Evolutionary conservation across 1,284 basidiomycete genomes (phyloP), one percentile per base, ranked within the genome.

Genomic region (Cryptococcus hybrid): DNA sequence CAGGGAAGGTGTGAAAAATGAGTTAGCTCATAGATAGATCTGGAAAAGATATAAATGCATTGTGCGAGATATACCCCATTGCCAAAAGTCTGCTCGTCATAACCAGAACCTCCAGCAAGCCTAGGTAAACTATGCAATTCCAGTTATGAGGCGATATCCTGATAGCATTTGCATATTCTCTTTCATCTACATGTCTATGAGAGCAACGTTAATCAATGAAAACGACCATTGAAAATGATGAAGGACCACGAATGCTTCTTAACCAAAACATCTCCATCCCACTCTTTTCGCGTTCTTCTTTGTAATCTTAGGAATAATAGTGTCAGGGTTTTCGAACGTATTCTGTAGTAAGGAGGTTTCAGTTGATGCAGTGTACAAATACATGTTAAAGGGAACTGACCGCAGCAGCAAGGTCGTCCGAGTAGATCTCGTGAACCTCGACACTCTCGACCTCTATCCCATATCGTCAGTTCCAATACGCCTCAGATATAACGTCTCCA

Each of bases 171-270:
- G 30, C 30, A 30, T 30, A 30, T 30, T 30, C 30, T 30, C 30
- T 30, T 30, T 30, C 30, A 30, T 30, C 30, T 30, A 30, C 30
- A 30, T 30, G 30, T 30, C 30, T 30, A 30, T 30, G 30, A 30
- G 4, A 30, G 30, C 30, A 30, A 30, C 30, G 4, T 30, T 30
- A 30, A 44, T 44, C 43, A 44, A 7, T 1, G 7, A n/a, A 44
- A 44, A 6, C 43, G 43, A 6, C 55, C 59, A 15, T 68, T 60
- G 38, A 71, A 60, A 30, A 71, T 64, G 51, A 72, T 61, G 62
- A 76, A 71, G 42, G 59, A 42, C 74, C 74, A 76, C 35, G 74
- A 76, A 53, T 76, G 72, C 59, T 71, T 70, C 52, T 57, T 48
- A 5, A 74, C 65, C 7, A 52, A 58, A 35, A 58, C 58, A 7